A percentile compares a stretch with the other conserved stretches of the same genome.
Evolutionary conservation across 345 rosid genomes (phyloP).

Genomic region (Salix brachista): DNA sequence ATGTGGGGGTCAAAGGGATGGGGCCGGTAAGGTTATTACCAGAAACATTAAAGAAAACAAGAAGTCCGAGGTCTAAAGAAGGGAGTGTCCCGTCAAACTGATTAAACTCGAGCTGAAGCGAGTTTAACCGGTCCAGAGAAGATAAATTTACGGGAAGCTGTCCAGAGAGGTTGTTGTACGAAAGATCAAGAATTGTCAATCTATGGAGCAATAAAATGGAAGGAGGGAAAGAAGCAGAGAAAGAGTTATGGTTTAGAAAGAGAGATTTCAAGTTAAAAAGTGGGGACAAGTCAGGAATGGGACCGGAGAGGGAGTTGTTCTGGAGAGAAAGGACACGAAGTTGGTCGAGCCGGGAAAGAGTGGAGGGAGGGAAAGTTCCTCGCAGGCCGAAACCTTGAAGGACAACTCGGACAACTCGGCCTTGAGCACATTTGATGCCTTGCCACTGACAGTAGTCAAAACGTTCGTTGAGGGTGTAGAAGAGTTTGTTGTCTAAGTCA

Average conservation of each 20-base stretch:
- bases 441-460: slow-evolving; percentile 96
- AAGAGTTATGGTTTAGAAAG: slow-evolving; percentile 49
- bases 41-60: slow-evolving; percentile 57
- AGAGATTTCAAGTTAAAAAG: slow-evolving; percentile 71
- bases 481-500: slow-evolving; percentile 70
- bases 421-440: slow-evolving; percentile 77
- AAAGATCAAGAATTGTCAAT: slow-evolving; percentile 53
- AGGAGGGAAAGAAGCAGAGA: slow-evolving; percentile 70
- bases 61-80: slow-evolving; percentile 60
- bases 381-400: slow-evolving; percentile 57
- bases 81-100: slow-evolving; percentile 67
- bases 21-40: slow-evolving; percentile 70
- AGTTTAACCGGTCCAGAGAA: slow-evolving; percentile 47
- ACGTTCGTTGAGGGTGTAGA: slow-evolving; percentile 66
- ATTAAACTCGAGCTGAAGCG: slow-evolving; percentile 61
- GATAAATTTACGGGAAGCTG: slow-evolving; percentile 49
- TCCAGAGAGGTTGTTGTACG: slow-evolving; percentile 52
- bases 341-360: slow-evolving; percentile 83
- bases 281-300: slow-evolving; percentile 74
- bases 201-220: slow-evolving; percentile 61
- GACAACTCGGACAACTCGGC: slow-evolving; percentile 69
- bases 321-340: slow-evolving; percentile 76
- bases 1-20: slow-evolving; percentile 61
- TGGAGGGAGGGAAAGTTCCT: slow-evolving; percentile 53
- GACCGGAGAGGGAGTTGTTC: slow-evolving; percentile 80